These are phyloP conservation scores for Vararia minispora DNA, from an alignment of 768 basidiomycete genomes.

Conservation along the genomic window DNA sequence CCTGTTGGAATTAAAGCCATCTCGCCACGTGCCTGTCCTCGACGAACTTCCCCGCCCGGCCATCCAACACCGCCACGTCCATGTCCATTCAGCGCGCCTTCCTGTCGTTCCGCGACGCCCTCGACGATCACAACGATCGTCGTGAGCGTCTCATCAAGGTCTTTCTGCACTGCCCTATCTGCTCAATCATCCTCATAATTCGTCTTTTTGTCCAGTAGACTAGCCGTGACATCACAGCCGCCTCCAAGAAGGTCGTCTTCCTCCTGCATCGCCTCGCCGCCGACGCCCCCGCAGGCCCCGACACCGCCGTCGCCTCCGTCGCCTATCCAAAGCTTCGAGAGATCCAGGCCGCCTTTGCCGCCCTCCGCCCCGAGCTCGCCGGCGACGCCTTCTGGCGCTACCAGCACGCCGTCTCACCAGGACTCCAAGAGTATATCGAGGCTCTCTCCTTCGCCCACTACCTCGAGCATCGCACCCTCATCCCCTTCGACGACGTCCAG, in stretches of 20 bases:
- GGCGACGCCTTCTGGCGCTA: conserved; percentile 72
- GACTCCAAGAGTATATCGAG: conserved; percentile 95
- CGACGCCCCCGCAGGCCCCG: conserved; percentile 23
- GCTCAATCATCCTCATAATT: conserved; percentile 2
- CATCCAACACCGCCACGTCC: conserved; percentile 16
- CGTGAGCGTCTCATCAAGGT: conserved; percentile 90
- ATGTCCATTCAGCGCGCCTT: too few relatives aligned
- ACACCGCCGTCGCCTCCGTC: conserved; percentile 35
- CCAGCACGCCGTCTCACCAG: conserved; percentile 61
- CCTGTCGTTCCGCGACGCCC: conserved; percentile 50
- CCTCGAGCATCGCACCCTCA: conserved; percentile 55
- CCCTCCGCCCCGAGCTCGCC: conserved; percentile 47
- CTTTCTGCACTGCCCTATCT: conserved; percentile 6
- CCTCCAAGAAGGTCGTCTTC: conserved; percentile 92
- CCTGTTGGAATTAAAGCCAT: not conserved
- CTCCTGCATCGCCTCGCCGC: conserved; percentile 63
- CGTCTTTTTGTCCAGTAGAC: conserved; percentile 29
- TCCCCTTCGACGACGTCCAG: conserved; percentile 62
- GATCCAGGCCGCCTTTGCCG: conserved; percentile 52
- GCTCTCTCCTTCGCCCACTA: conserved; percentile 84
- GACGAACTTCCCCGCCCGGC: conserved; percentile 6
- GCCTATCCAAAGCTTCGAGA: conserved; percentile 55
- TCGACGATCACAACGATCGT: conserved; percentile 80
- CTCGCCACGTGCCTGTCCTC: conserved; percentile 5
- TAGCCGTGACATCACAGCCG: conserved; percentile 79